Base-by-base conservation (phyloP, 2,329 filamentous ascomycete species). In the Cytospora piceicola region DNA sequence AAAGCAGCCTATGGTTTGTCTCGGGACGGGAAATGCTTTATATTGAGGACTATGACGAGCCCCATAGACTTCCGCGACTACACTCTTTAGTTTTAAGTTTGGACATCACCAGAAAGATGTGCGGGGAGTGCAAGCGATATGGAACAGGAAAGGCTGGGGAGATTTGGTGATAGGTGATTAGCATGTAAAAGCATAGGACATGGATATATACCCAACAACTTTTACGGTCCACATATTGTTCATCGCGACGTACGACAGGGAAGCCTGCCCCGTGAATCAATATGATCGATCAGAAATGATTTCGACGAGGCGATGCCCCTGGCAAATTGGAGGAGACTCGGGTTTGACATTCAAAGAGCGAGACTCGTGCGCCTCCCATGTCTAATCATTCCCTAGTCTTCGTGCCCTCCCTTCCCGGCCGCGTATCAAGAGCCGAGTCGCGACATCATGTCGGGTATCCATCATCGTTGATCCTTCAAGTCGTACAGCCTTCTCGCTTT, bases 321-420 rank as follows among this genome's bases (percentile, higher is more conserved):
- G 32, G 32, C 32, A 34, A 12, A 34, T 8, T 39, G 36, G 36
- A 39, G 3, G 36, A 39, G 39, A 49, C 36, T 30, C 24, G 60
- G 46, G 60, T 7, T n/a, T 53, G 34, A 52, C 32, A 53, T 63
- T 22, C 7, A 55, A 29, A 51, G n/a, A 51, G 32, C 30, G 42
- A 42, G 30, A 39, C 55, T 42, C 29, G 32, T 60, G 22, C 32
- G 49, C 62, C 24, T 27, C 34, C 24, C 53, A 32, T 27, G 24
- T 54, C 55, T 54, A 60, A 60, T 24, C 24, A 39, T 29, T 29
- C 3, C 27, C n/a, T 49, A n/a, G 22, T 27, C 24, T 27, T 34
- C 39, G 68, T 60, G 68, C 70, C 63, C 64, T 67, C 66, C 68
- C 64, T 30, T 58, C 53, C 17, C 36, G 6, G 34, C 30, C 39